Evolutionary conservation across 2,329 filamentous ascomycete species (phyloP), one percentile per base, ranked within the genome.

Genomic region (Colletotrichum acutatum): DNA sequence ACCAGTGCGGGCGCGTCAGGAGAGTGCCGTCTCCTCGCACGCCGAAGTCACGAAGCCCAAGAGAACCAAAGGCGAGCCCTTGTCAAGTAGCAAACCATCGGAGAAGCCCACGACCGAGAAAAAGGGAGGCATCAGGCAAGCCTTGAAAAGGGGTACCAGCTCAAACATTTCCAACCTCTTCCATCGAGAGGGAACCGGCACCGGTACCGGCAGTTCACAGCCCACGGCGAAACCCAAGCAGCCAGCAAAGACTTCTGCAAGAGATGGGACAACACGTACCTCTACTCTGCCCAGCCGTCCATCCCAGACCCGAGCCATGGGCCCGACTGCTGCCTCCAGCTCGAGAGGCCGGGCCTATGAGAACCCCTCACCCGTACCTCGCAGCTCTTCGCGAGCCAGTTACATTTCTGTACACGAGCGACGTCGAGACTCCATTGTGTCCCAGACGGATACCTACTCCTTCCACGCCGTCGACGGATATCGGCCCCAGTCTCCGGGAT

Each of bases 371-470:
- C 78, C 76, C 1, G 76, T 80, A 3, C 78, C 80, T 14, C 81
- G 84, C 32, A 84, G 80, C 59, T 83, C 85, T 5, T 89, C 87
- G 0, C 81, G 85, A 32, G 72, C 87, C 46, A 87, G 86, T 58
- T 87, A 86, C 74, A 83, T 88, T 14, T 87, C 88, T 0, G 80
- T 89, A 4, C 86, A 87, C 49, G 86, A 90, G 61, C 83, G 81
- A 30, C 84, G 86, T 4, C 84, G 87, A 26, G 86, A 88, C 74
- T 91, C 89, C 0, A 78, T 90, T 14, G 83, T 90, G 4, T 90
- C 90, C 0, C 83, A 88, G 63, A 88, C 88, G 1, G 89, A 90
- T 68, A 86, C 87, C 0, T 88, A 87, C 71, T 88, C 89, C 0
- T 80, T 90, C 28, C 85, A 87, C 66, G 84, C 87, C 0, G 78